These are phyloP conservation scores for Croton setiger DNA, from an alignment of 441 rosid genomes.

Conservation along the genomic window DNA sequence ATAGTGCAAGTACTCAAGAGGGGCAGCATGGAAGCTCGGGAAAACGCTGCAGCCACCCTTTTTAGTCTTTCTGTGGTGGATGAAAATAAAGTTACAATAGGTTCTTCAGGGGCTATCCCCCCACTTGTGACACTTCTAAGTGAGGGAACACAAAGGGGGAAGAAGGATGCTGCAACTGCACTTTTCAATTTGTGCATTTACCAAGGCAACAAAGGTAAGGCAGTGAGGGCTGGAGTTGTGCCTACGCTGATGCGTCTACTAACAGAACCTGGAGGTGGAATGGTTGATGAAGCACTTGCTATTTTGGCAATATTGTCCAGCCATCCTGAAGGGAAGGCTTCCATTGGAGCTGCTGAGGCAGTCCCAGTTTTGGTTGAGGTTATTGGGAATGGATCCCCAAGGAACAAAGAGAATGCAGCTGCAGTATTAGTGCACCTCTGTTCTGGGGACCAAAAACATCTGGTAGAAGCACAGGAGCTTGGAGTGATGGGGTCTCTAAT, in stretches of 20 bases:
- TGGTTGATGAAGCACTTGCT: constrained; percentile 96
- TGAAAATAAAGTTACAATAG: constrained; percentile 84
- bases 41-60: constrained; percentile 95
- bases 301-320: constrained; percentile 85
- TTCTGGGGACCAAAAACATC: constrained; percentile 61
- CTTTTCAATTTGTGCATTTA: constrained; percentile 94
- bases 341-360: constrained; percentile 82
- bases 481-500: constrained; percentile 63
- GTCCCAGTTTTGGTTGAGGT: constrained; percentile 80
- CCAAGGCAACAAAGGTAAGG: constrained; percentile 97
- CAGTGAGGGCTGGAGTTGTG: constrained; percentile 85
- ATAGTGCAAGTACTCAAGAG: constrained; percentile 84
- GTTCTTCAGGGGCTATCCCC: constrained; percentile 76
- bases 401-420: constrained; percentile 94
- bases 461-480: constrained; percentile 67
- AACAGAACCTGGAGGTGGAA: constrained; percentile 76
- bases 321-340: constrained; percentile 82
- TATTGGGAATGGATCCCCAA: constrained; percentile 71
- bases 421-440: constrained; percentile 92
- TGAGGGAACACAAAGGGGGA: constrained; percentile 90
- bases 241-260: constrained; percentile 69
- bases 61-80: constrained; percentile 92
- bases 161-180: constrained; percentile 96
- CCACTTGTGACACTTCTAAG: constrained; percentile 80
- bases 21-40: constrained; percentile 99